Conservation (phyloP, 768 basidiomycete genomes). For the Tricholomella constricta region DNA sequence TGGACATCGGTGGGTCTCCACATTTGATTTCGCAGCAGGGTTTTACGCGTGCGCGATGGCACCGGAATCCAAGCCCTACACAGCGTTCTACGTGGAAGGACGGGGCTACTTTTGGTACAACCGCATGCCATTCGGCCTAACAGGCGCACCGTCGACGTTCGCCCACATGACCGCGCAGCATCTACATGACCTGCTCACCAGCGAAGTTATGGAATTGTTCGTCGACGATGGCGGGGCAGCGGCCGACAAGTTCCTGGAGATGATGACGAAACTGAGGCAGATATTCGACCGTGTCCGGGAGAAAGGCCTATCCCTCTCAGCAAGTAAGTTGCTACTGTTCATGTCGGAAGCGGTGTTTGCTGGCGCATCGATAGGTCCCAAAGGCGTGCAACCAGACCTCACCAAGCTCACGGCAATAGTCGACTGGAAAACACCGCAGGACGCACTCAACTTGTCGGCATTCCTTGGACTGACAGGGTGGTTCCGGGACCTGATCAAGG, state of each 20-base stretch:
- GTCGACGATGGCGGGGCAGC: slow-evolving; percentile 40
- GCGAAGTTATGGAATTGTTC: slow-evolving; percentile 31
- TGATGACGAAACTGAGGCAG: slow-evolving; percentile 21
- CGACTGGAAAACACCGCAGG: slow-evolving; percentile 30
- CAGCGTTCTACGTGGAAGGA: slow-evolving; percentile 34
- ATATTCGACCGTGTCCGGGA: slow-evolving; percentile 30
- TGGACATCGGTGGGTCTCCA: too few relatives aligned
- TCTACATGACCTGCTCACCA: slow-evolving; percentile 27
- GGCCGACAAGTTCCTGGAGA: slow-evolving; percentile 31
- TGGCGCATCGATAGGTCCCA: slow-evolving; percentile 30
- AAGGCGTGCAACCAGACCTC: slow-evolving; percentile 37
- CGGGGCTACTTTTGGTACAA: too few relatives aligned
- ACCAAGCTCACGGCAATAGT: slow-evolving; percentile 41
- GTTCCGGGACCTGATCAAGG: slow-evolving; percentile 34
- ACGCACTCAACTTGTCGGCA: slow-evolving; percentile 27
- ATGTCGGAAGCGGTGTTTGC: slow-evolving; percentile 37
- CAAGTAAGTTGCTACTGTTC: slow-evolving; percentile 37
- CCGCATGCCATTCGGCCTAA: too few relatives aligned
- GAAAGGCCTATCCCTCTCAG: slow-evolving; percentile 34
- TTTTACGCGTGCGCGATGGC: slow-evolving; percentile 30
- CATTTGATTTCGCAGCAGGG: slow-evolving; percentile 43
- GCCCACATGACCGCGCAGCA: slow-evolving; percentile 25
- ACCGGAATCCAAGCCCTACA: slow-evolving; percentile 24
- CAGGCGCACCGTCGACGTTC: slow-evolving; percentile 23
- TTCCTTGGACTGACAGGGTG: slow-evolving; percentile 39